A percentile compares a stretch with the other conserved stretches of the same genome.
phyloP scores from a whole-genome alignment of 805 yeast species.

The Ogataea angusta region DNA sequence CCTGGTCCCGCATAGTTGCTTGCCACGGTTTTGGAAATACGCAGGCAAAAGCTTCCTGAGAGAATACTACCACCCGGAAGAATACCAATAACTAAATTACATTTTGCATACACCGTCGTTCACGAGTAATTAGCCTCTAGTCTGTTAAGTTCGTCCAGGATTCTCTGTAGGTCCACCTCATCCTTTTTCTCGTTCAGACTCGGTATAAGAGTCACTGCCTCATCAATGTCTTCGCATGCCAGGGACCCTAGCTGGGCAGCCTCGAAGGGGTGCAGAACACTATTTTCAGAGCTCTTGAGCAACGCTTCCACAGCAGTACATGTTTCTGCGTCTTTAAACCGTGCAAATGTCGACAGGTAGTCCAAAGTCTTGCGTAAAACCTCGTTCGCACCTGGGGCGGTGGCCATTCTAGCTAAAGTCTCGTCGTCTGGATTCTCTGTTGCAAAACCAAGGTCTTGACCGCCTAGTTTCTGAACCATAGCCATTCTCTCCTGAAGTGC shows the following conservation, averaged over 20 bases:
- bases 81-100: constrained; percentile 19
- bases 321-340: constrained; percentile 90
- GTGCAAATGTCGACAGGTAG: constrained; percentile 77
- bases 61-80: constrained; percentile 35
- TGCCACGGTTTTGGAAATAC: constrained; percentile 72
- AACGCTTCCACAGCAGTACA: constrained; percentile 91
- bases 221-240: constrained; percentile 94
- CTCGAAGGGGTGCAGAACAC: constrained; percentile 90
- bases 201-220: constrained; percentile 92
- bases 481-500: constrained; percentile 75
- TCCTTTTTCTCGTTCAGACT: constrained; percentile 77
- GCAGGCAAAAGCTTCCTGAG: constrained; percentile 56
- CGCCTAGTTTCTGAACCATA: constrained; percentile 41
- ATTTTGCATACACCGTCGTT: constrained; percentile 20
- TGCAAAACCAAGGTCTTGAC: constrained; percentile 27
- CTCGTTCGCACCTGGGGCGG: constrained; percentile 77
- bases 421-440: constrained; percentile 43
- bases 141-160: constrained; percentile 81
- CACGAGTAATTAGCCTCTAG: constrained; percentile 42
- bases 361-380: constrained; percentile 90
- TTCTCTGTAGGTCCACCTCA: constrained; percentile 81
- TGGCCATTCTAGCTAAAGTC: constrained; percentile 46
- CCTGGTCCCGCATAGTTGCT: constrained; percentile 52
- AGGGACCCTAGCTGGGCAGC: constrained; percentile 82
- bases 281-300: constrained; percentile 67